phyloP scores from a whole-genome alignment of 2,329 filamentous ascomycete species.

The Albophoma yamanashiensis region DNA sequence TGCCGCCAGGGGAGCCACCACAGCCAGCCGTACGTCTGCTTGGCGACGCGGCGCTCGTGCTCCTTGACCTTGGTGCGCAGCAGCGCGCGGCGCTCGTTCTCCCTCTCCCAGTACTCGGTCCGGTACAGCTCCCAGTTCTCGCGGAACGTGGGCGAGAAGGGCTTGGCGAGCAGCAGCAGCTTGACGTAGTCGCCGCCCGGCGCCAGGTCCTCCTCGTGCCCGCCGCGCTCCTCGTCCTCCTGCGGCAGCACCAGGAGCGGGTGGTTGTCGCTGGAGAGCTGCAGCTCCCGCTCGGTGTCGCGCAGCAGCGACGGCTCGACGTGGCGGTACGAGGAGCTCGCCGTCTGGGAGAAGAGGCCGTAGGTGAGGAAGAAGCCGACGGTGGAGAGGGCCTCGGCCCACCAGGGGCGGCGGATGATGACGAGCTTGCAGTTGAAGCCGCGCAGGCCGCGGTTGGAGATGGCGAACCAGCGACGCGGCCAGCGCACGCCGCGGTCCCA shows the following conservation, averaged over 20 bases:
- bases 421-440: constrained; percentile 96
- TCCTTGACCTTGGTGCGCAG: constrained; percentile 60
- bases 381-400: constrained; percentile 64
- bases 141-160: constrained; percentile 86
- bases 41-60: constrained; percentile 56
- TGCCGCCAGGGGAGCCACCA: constrained; percentile 74
- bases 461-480: constrained; percentile 82
- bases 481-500: constrained; percentile 93
- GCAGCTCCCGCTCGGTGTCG: constrained; percentile 49
- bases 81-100: constrained; percentile 77
- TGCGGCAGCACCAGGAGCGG: constrained; percentile 30
- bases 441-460: constrained; percentile 81
- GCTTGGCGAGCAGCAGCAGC: constrained; percentile 81
- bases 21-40: constrained; percentile 60
- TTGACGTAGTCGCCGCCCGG: constrained; percentile 88
- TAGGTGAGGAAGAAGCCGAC: constrained; percentile 70
- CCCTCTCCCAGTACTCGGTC: constrained; percentile 90
- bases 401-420: constrained; percentile 72
- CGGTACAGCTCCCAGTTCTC: constrained; percentile 97
- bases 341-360: constrained; percentile 56
- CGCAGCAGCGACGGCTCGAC: constrained; percentile 55
- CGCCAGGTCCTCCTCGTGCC: constrained; percentile 82
- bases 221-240: constrained; percentile 51
- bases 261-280: constrained; percentile 30
- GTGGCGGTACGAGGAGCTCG: constrained; percentile 62